Evolutionary conservation across 2,329 filamentous ascomycete species (phyloP), one percentile per base, ranked within the genome.

Genomic region (Penicillium sp.): DNA sequence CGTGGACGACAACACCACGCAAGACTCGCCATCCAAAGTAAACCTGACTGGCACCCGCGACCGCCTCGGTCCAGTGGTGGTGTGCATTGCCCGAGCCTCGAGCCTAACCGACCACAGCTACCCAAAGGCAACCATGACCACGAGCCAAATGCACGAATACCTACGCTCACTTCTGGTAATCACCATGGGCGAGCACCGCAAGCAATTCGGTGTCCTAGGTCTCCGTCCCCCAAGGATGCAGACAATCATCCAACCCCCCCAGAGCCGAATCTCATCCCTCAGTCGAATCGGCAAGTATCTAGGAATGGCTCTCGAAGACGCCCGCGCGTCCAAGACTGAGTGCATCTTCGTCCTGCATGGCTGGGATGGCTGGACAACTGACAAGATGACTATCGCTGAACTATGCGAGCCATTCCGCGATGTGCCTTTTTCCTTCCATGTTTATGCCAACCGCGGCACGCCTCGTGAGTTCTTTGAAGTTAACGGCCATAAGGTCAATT

Each of bases 301-400:
- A 5, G 13, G 0, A 2, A 29, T 29, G 5, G 36, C 41, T 4
- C 41, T 56, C 8, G 49, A 53, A 21, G 54, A 56, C 23, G 54
- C 54, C 4, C 54, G 49, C n/a, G 29, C 13, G 5, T 23, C 21
- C 41, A 41, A 36, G 10, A 7, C 11, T 4, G 41, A 47, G 16
- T 56, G 54, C 27, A 56, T 56, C 21, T 52, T 56, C 23, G 54
- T 53, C 3, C 34, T 56, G 0, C n/a, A 36, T 16, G 36, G 43
- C 29, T 56, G 54, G 54, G 54, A 56, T 27, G 49, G 41, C 27
- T 56, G 34, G 54, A 56, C 54, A 11, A 56, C 49, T 2, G 49
- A 53, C 21, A 23, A 13, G 10, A 16, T 7, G 16, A 41, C 49
- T 15, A 41, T 56, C 5, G 13, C 9, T 2, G 34, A 41, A 1